Percentiles rank a stretch among this genome's conserved stretches.
These are phyloP conservation scores for Paralagenidium karlingii DNA, from an alignment of 352 stramenopile genomes.

Conservation along the genomic window DNA sequence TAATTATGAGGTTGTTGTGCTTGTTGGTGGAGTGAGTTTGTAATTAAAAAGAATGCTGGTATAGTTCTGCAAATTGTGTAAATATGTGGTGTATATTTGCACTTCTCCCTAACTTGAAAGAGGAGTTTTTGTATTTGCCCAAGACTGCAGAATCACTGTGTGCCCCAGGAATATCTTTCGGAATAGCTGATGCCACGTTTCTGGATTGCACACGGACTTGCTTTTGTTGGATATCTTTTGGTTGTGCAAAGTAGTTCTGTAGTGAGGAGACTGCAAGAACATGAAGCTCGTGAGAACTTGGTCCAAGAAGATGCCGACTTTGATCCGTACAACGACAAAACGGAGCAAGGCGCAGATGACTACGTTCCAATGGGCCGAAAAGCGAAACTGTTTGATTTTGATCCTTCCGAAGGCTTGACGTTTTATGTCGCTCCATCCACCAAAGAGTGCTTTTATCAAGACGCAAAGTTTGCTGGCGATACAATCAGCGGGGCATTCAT, in stretches of 20 bases:
- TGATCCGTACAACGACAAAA: slow-evolving; percentile 37
- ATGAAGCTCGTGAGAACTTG: neutral
- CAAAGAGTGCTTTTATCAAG: slow-evolving; percentile 53
- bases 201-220: too few relatives aligned
- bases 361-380: slow-evolving; percentile 26
- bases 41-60: too few relatives aligned
- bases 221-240: too few relatives aligned
- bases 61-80: too few relatives aligned
- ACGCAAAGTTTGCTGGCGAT: slow-evolving; percentile 55
- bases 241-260: neutral
- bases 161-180: too few relatives aligned
- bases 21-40: too few relatives aligned
- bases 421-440: slow-evolving; percentile 40
- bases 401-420: slow-evolving; percentile 65
- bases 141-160: too few relatives aligned
- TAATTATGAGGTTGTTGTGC: too few relatives aligned
- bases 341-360: slow-evolving; percentile 3
- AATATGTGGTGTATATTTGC: too few relatives aligned
- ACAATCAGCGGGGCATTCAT: slow-evolving; percentile 53
- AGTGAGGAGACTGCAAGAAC: neutral
- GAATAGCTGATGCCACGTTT: slow-evolving; percentile 68
- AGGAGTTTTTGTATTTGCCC: too few relatives aligned
- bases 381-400: slow-evolving; percentile 65
- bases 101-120: too few relatives aligned
- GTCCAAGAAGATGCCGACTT: slow-evolving; percentile 42